Conservation (phyloP, 805 yeast species). For the Millerozyma miso region DNA sequence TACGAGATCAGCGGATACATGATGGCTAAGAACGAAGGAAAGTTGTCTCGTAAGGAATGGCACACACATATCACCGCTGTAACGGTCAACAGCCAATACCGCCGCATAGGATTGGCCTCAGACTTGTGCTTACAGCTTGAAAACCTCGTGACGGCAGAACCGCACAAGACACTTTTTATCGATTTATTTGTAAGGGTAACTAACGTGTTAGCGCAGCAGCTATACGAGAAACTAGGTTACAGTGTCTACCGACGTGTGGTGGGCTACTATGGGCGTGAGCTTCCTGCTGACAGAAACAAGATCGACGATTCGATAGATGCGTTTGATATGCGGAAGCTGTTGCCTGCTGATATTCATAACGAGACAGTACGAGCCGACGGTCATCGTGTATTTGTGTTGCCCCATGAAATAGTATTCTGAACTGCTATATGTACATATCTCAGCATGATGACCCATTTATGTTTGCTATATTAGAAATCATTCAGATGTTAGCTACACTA, state of each 20-base stretch:
- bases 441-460: background rate
- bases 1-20: conserved; percentile 60
- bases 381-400: conserved; percentile 52
- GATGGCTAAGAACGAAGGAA: conserved; percentile 97
- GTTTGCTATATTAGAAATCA: background rate
- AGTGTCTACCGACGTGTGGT: conserved; percentile 80
- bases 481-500: too few species aligned
- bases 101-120: conserved; percentile 85
- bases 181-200: conserved; percentile 91
- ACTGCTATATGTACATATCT: too few species aligned
- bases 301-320: conserved; percentile 76
- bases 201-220: conserved; percentile 69
- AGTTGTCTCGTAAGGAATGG: conserved; percentile 65
- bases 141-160: conserved; percentile 62
- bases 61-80: conserved; percentile 97
- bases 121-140: conserved; percentile 71
- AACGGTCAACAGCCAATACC: conserved; percentile 74
- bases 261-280: conserved; percentile 70
- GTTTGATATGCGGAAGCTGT: conserved; percentile 74
- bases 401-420: conserved; percentile 62
- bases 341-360: conserved; percentile 51
- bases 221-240: conserved; percentile 87
- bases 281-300: conserved; percentile 44
- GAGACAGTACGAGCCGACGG: conserved; percentile 62
- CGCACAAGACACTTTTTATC: conserved; percentile 76